Evolutionary conservation across 495 filamentous ascomycete species (phyloP), one percentile per base, ranked within the genome.

Genomic region (Aspergillus leporis): DNA sequence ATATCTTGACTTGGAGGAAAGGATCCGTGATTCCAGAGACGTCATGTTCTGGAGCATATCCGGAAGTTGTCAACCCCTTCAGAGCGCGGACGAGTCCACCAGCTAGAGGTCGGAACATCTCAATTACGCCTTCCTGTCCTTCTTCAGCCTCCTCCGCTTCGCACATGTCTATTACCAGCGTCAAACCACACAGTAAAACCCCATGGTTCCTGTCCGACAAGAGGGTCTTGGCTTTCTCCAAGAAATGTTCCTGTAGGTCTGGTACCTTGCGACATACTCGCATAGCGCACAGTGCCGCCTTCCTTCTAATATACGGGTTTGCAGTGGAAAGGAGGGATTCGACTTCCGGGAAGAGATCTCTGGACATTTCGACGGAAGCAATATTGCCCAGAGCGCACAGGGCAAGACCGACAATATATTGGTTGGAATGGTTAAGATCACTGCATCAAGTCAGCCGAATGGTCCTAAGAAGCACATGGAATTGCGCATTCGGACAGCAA

Each of bases 201-300:
- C 94, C 94, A 68, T 98, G 94, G 74, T 98, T 98, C 38, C 87
- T 79, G 69, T 98, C 94, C 23, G 89, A 89, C 12, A 98, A 75
- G n/a, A 98, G 79, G 21, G 87, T 82, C 62, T 94, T 89, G 28
- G 92, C 89, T 72, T 97, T 97, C 58, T 98, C 95, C 25, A 97
- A 66, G 67, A 98, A 98, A 72, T 98, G 92, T 66, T 98, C 94
- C 74, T 97, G 91, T 36, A 98, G 81, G 69, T 98, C 94, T 6
- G 94, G 94, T 43, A 98, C 95, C 73, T 98, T 98, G 62, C 92
- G 87, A 76, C 92, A 97, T 77, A 98, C 96, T 40, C 95, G 84
- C 95, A 98, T 98, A n/a, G 94, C 94, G 73, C 94, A 98, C n/a
- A 98, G 83, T 6, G 94, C 95, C 34, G 95, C 94, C 81, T 98